A percentile compares a stretch with the other conserved stretches of the same genome.
These are phyloP conservation scores for Hypomontagnella monticulosa DNA, from an alignment of 495 filamentous ascomycete genomes.

Conservation along the genomic window DNA sequence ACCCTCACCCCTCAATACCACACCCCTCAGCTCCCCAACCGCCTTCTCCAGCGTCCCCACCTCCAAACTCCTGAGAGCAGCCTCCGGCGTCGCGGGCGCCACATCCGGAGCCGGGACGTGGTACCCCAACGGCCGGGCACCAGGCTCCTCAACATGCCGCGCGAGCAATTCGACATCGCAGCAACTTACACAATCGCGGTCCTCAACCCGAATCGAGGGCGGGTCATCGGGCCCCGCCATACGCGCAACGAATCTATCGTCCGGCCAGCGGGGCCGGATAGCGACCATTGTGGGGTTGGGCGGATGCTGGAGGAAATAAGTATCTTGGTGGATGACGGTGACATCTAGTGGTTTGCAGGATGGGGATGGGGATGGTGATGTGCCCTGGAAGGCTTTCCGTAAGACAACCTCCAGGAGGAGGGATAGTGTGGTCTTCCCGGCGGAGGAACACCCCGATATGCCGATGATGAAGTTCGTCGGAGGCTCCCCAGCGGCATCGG, in stretches of 20 bases:
- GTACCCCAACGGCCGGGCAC: neutral
- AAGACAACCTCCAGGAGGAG: conserved; percentile 13
- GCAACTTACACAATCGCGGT: conserved; percentile 7
- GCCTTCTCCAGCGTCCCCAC: conserved; percentile 1
- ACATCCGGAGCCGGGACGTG: too few relatives aligned
- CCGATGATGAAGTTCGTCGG: conserved; percentile 14
- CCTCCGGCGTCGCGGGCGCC: neutral
- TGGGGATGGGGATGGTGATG: neutral
- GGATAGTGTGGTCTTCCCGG: conserved; percentile 17
- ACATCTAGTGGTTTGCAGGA: neutral
- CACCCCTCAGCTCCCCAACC: neutral
- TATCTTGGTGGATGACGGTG: conserved; percentile 19
- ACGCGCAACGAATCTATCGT: neutral
- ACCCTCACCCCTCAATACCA: too few relatives aligned
- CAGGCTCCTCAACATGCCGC: conserved; percentile 6
- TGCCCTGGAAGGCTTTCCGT: neutral
- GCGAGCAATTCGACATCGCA: conserved; percentile 10
- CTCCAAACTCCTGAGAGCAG: neutral
- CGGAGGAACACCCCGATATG: conserved; percentile 9
- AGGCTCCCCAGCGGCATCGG: neutral
- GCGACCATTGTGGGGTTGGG: neutral
- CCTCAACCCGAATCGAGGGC: neutral
- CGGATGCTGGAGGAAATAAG: conserved; percentile 1
- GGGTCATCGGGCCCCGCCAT: conserved; percentile 1
- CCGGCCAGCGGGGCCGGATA: conserved; percentile 6